Percentiles rank a stretch among this genome's conserved stretches.
Conservation (phyloP, 805 yeast genomes). For the Candida railenensis region DNA sequence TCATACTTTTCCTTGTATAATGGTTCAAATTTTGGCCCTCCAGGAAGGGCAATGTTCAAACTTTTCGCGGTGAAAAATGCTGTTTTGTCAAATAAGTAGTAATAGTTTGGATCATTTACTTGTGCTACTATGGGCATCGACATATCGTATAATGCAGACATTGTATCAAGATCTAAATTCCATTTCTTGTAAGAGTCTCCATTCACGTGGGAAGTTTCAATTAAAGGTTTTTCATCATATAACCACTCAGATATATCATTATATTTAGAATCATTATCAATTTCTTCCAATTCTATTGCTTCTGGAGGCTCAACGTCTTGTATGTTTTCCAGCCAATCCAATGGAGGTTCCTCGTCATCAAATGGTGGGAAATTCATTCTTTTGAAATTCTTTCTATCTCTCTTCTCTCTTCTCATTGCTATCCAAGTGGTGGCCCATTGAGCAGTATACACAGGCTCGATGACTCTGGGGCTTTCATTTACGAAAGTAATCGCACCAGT, state of each 20-base stretch:
- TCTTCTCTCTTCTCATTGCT: constrained; percentile 90
- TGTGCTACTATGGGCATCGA: constrained; percentile 72
- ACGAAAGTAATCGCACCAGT: constrained; percentile 96
- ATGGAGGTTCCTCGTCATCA: constrained; percentile 96
- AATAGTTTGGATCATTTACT: constrained; percentile 55
- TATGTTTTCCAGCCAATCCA: constrained; percentile 77
- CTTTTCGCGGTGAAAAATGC: constrained; percentile 91
- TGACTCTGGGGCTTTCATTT: constrained; percentile 86
- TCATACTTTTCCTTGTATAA: constrained; percentile 60
- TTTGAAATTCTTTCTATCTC: constrained; percentile 85
- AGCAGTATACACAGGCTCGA: constrained; percentile 86
- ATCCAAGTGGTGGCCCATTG: constrained; percentile 96
- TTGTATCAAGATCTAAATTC: constrained; percentile 58
- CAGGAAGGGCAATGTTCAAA: constrained; percentile 81
- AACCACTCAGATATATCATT: constrained; percentile 62
- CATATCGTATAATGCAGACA: constrained; percentile 65
- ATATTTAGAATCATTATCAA: constrained; percentile 25
- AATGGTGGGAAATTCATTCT: constrained; percentile 94
- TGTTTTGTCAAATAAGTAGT: constrained; percentile 71
- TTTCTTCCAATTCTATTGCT: constrained; percentile 63
- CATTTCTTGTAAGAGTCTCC: constrained; percentile 79
- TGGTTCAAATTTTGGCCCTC: constrained; percentile 96
- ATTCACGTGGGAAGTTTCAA: constrained; percentile 57
- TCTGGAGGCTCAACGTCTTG: constrained; percentile 71
- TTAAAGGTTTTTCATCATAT: constrained; percentile 72